These are phyloP conservation scores for Geotrichum siamense DNA, from an alignment of 1,139 yeast species.

Conservation along the genomic window DNA sequence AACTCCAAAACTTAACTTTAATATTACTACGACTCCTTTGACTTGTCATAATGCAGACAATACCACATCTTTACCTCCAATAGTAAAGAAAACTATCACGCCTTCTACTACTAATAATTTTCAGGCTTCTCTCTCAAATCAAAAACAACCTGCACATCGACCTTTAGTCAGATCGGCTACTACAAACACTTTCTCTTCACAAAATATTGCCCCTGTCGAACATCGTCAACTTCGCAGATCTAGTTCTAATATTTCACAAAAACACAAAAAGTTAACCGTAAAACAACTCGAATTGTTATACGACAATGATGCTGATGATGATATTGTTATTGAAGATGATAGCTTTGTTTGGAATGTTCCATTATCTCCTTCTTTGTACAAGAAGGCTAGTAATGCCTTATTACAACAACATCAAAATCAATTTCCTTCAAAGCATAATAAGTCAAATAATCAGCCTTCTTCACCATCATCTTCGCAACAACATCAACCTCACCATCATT, in stretches of 20 bases:
- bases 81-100: too few relatives aligned
- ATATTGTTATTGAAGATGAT: constrained; percentile 47
- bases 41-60: too few relatives aligned
- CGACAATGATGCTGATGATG: constrained; percentile 39
- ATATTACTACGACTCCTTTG: neutral
- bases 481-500: neutral
- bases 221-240: neutral
- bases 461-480: neutral
- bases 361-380: constrained; percentile 45
- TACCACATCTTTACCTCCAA: too few relatives aligned
- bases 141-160: neutral
- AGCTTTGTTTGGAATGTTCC: constrained; percentile 58
- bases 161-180: neutral
- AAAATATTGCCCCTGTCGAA: neutral
- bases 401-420: constrained; percentile 19
- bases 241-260: constrained; percentile 8
- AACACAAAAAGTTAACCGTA: constrained; percentile 21
- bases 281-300: constrained; percentile 34
- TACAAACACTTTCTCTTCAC: neutral
- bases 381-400: constrained; percentile 24
- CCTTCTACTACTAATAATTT: too few relatives aligned
- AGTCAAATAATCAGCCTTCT: neutral
- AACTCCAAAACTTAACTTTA: neutral
- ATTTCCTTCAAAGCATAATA: constrained; percentile 14
- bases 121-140: too few relatives aligned